Percentiles rank a stretch among this genome's conserved stretches.
Evolutionary conservation across 2,329 filamentous ascomycete genomes (phyloP).

Genomic region (Boeremia lycopersici): DNA sequence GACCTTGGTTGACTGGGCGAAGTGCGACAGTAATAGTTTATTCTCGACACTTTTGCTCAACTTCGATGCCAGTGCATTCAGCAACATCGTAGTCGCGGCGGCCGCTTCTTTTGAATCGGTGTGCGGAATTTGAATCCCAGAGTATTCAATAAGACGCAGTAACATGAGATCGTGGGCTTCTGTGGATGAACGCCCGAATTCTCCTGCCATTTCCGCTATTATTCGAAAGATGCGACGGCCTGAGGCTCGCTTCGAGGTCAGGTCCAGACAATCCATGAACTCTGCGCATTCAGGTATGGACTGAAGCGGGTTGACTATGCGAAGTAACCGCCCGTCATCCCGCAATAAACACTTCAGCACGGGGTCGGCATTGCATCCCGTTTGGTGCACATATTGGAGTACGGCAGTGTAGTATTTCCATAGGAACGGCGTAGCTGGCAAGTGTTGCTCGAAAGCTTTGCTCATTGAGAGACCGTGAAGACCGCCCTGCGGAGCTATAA

Average conservation of each 20-base stretch:
- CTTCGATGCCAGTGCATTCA: conserved; percentile 4
- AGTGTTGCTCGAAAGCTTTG: neutral
- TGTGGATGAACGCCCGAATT: neutral
- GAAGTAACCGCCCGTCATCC: neutral
- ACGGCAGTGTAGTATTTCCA: conserved; percentile 10
- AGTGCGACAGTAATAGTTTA: neutral
- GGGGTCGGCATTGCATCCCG: neutral
- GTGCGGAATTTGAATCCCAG: neutral
- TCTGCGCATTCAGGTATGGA: neutral
- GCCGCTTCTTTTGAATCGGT: neutral
- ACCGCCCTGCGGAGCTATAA: neutral
- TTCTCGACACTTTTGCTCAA: conserved; percentile 1
- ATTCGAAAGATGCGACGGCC: neutral
- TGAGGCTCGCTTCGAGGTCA: neutral
- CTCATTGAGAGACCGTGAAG: neutral
- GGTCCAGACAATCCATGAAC: conserved; percentile 6
- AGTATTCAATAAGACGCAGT: conserved; percentile 1
- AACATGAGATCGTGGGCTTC: conserved; percentile 6
- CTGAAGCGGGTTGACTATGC: neutral
- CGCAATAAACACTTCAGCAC: neutral
- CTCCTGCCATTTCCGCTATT: neutral
- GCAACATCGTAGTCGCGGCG: neutral
- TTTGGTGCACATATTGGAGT: neutral
- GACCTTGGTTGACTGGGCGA: neutral
- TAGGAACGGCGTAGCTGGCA: neutral